These are phyloP conservation scores for Acanthamoeba rhysodes DNA, from an alignment of 208 protist species.

Conservation along the genomic window DNA sequence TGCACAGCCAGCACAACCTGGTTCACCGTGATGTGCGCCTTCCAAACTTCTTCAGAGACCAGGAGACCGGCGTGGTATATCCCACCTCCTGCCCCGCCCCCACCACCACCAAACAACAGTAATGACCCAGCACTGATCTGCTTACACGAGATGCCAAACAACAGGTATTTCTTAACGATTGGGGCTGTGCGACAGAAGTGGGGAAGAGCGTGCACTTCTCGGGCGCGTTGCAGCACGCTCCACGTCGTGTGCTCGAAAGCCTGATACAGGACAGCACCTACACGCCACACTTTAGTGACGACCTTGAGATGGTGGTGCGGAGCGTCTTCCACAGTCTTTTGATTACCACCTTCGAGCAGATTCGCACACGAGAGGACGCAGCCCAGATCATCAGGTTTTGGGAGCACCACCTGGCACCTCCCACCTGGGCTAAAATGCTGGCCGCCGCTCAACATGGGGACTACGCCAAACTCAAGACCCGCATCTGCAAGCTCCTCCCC, in stretches of 20 bases:
- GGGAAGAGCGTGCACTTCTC: neutral
- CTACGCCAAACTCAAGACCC: neutral
- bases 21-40: constrained; percentile 33
- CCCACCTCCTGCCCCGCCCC: neutral
- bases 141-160: too few relatives aligned
- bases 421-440: neutral
- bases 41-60: neutral
- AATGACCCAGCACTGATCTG: neutral
- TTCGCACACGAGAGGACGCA: neutral
- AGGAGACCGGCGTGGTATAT: neutral
- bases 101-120: too few relatives aligned
- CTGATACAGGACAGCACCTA: neutral
- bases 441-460: neutral
- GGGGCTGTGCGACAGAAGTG: constrained; percentile 15
- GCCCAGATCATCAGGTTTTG: neutral
- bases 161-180: constrained; percentile 48
- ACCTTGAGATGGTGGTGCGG: neutral
- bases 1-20: neutral
- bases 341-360: neutral
- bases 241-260: neutral
- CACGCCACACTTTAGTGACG: neutral
- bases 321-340: neutral
- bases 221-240: neutral
- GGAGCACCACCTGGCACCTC: neutral
- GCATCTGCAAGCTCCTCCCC: neutral